Base-by-base conservation (phyloP, 768 basidiomycete species). In the Lenzites betulinus region DNA sequence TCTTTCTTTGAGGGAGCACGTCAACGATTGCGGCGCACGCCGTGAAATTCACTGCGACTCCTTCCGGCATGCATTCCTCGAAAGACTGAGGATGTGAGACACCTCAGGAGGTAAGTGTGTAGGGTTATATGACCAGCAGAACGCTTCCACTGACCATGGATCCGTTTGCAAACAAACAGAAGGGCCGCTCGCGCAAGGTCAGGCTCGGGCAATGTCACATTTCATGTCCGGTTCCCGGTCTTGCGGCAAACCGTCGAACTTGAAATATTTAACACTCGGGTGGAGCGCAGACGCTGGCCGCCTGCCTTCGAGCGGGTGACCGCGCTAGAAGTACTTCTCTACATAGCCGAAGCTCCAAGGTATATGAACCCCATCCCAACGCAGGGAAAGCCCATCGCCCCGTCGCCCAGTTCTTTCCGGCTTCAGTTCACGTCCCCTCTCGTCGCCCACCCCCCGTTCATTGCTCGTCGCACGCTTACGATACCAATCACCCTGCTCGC, bases 381-480 rank as follows among this genome's bases (percentile, higher is more conserved):
- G 18, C 42, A 16, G 7, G 20, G 8, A 18, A 22, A 23, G 11
- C 35, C 39, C 52, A 52, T 43, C 53, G 47, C 59, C 47, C 44
- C 30, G 47, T 43, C 43, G 46, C 52, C 25, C 49, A 30, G 41
- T 55, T 47, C 48, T 33, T 39, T 36, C 28, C 8, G 25, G 46
- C 38, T 16, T 33, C 57, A n/a, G 11, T 50, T 51, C 52, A 53
- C 41, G 33, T 23, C 51, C 44, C 39, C 43, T 25, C 51, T 36
- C 56, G 33, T 30, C 26, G 23, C 48, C 18, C 38, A n/a, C 48
- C 53, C 30, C 49, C 55, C 62, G 49, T 39, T 63, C 62, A 22
- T 55, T 63, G 51, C 23, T 48, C 41, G 35, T 54, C 53, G 35
- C 22, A 54, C 53, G 22, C 53, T 59, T 38, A 55, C 58, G 58